phyloP scores from a whole-genome alignment of 192 early-diverging fungal species.

The Haplosporangium gracile region DNA sequence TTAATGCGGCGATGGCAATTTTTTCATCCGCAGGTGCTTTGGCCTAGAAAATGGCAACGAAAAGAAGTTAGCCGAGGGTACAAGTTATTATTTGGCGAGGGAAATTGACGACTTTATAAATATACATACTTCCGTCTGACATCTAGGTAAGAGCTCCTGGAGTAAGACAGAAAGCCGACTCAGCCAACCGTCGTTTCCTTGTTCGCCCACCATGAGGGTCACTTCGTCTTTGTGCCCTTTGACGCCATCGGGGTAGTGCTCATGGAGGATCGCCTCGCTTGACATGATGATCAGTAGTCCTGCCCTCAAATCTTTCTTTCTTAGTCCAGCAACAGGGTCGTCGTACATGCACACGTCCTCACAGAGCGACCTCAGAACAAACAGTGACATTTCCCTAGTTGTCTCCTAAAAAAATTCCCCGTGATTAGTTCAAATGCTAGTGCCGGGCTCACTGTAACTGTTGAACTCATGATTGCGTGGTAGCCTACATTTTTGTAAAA shows the following conservation, averaged over 20 bases:
- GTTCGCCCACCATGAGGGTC: slow-evolving; percentile 64
- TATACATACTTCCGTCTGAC: slow-evolving; percentile 26
- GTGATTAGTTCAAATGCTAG: neutral
- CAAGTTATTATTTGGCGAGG: neutral
- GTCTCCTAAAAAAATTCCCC: slow-evolving; percentile 48
- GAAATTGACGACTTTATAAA: neutral
- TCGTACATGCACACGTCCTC: slow-evolving; percentile 77
- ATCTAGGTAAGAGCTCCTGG: slow-evolving; percentile 40
- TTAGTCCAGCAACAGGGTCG: slow-evolving; percentile 66
- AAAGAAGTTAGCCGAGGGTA: neutral
- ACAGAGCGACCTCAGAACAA: slow-evolving; percentile 65
- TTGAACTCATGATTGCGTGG: neutral
- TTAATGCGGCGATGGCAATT: slow-evolving; percentile 29
- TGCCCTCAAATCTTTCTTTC: slow-evolving; percentile 69
- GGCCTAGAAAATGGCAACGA: neutral
- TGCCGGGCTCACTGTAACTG: neutral
- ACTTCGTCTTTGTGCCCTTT: slow-evolving; percentile 54
- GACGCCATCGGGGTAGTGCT: slow-evolving; percentile 61
- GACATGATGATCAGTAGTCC: slow-evolving; percentile 68
- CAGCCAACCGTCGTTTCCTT: slow-evolving; percentile 72
- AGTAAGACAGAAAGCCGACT: slow-evolving; percentile 47
- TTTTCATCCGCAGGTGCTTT: slow-evolving; percentile 31
- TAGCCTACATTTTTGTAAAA: slow-evolving; percentile 58
- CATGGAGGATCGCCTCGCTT: slow-evolving; percentile 57
- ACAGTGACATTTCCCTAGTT: slow-evolving; percentile 64